phyloP scores from a whole-genome alignment of 2,329 filamentous ascomycete species.

The Calonectria pteridis region DNA sequence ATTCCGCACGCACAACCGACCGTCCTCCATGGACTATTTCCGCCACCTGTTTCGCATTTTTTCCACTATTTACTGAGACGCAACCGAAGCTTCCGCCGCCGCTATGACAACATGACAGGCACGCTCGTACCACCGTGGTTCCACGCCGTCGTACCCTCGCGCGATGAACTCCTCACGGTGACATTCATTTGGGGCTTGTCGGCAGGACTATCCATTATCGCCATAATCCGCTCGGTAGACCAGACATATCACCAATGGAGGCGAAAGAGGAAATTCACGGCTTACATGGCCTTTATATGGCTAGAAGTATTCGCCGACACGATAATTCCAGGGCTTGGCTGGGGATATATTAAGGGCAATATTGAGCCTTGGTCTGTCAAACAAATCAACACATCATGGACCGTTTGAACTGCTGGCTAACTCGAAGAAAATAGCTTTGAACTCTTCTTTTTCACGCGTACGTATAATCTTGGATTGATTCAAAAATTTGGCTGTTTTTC shows the following conservation, averaged over 20 bases:
- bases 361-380: constrained; percentile 44
- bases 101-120: constrained; percentile 40
- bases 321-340: constrained; percentile 51
- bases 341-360: constrained; percentile 49
- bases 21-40: background rate
- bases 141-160: constrained; percentile 30
- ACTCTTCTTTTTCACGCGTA: constrained; percentile 41
- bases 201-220: constrained; percentile 51
- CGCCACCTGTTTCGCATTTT: background rate
- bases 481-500: background rate
- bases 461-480: background rate
- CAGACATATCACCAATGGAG: constrained; percentile 51
- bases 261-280: constrained; percentile 48
- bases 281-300: constrained; percentile 58
- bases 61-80: too few relatives aligned
- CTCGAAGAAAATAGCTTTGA: constrained; percentile 43
- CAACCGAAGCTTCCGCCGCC: background rate
- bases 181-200: constrained; percentile 54
- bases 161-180: constrained; percentile 49
- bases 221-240: constrained; percentile 48
- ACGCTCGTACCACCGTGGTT: constrained; percentile 43
- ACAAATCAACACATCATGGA: constrained; percentile 7
- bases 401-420: background rate
- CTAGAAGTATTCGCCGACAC: constrained; percentile 51
- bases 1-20: too few relatives aligned